Percentiles rank a stretch among this genome's conserved stretches.
These are phyloP conservation scores for Westerdykella aurantiaca DNA, from an alignment of 2,329 filamentous ascomycete species.

Conservation along the genomic window DNA sequence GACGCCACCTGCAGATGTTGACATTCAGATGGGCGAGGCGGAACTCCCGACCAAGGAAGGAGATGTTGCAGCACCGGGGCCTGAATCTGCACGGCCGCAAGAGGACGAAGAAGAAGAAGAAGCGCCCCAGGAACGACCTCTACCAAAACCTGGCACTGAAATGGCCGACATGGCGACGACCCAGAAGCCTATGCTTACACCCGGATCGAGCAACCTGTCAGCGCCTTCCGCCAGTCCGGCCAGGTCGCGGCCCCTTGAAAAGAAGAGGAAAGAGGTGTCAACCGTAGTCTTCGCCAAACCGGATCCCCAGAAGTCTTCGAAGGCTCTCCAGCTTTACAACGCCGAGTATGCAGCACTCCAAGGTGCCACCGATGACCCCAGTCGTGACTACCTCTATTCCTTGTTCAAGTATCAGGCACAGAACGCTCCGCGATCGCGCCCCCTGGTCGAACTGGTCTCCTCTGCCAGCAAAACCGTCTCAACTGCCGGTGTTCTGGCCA, in stretches of 20 bases:
- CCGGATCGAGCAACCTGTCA: slow-evolving; percentile 26
- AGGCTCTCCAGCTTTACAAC: slow-evolving; percentile 29
- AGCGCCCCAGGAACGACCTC: slow-evolving; percentile 63
- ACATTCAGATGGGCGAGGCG: slow-evolving; percentile 31
- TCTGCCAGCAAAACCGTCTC: slow-evolving; percentile 86
- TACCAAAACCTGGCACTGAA: slow-evolving; percentile 67
- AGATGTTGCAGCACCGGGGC: slow-evolving; percentile 20
- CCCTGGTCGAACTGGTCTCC: slow-evolving; percentile 65
- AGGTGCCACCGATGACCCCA: slow-evolving; percentile 43
- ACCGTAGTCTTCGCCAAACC: slow-evolving; percentile 75
- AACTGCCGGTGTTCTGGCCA: slow-evolving; percentile 76
- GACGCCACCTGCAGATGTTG: slow-evolving; percentile 30
- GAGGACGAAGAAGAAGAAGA: slow-evolving; percentile 41
- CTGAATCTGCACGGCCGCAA: slow-evolving; percentile 12
- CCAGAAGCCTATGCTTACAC: slow-evolving; percentile 40
- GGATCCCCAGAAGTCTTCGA: slow-evolving; percentile 19
- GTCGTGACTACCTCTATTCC: slow-evolving; percentile 57
- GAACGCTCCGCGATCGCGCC: slow-evolving; percentile 48
- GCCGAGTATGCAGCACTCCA: slow-evolving; percentile 41
- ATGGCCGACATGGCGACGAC: slow-evolving; percentile 58
- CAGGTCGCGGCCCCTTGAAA: slow-evolving; percentile 16
- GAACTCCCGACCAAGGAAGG: slow-evolving; percentile 10
- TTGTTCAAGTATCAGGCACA: slow-evolving; percentile 55
- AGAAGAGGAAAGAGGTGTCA: slow-evolving; percentile 58
- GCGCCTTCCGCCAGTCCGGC: slow-evolving; percentile 18